Conservation (phyloP, 2,329 filamentous ascomycete genomes). For the Alternaria infectoria region DNA sequence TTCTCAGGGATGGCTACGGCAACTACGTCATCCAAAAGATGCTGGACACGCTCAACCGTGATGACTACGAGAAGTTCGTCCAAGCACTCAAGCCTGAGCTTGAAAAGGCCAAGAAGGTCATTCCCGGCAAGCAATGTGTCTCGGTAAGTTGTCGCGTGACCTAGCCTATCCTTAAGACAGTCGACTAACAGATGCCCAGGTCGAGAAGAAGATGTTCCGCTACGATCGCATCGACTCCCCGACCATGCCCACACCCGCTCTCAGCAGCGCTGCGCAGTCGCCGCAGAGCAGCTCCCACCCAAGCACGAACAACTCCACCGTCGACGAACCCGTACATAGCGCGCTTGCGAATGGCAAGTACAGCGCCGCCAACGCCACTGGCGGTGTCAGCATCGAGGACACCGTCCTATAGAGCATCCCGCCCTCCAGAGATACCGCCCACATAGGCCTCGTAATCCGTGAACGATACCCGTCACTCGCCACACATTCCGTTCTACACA, state of each 20-base stretch:
- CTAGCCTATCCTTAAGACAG: not conserved
- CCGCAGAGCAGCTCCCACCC: conserved; percentile 70
- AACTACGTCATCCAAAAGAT: conserved; percentile 98
- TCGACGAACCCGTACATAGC: conserved; percentile 51
- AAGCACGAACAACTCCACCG: conserved; percentile 66
- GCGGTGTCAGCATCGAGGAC: conserved; percentile 26
- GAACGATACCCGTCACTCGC: conserved; percentile 6
- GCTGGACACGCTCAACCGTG: conserved; percentile 56
- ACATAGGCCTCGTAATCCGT: not conserved
- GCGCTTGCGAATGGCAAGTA: conserved; percentile 19
- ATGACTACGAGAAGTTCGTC: conserved; percentile 53
- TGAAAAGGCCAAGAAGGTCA: conserved; percentile 50
- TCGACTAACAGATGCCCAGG: conserved; percentile 24
- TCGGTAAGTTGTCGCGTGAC: conserved; percentile 36
- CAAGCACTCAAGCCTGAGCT: conserved; percentile 54
- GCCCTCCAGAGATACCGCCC: conserved; percentile 3
- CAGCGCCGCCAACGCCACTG: conserved; percentile 10
- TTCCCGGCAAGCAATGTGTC: conserved; percentile 52
- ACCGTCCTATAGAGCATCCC: conserved; percentile 8
- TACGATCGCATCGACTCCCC: conserved; percentile 44
- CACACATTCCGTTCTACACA: conserved; percentile 7
- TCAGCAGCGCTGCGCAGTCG: conserved; percentile 73
- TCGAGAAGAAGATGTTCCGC: conserved; percentile 59
- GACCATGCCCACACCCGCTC: conserved; percentile 60
- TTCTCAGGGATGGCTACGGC: conserved; percentile 90